Percentiles rank a stretch among this genome's conserved stretches.
Conservation (phyloP, 1,284 basidiomycete species). For the Xerocomus nothofagi region DNA sequence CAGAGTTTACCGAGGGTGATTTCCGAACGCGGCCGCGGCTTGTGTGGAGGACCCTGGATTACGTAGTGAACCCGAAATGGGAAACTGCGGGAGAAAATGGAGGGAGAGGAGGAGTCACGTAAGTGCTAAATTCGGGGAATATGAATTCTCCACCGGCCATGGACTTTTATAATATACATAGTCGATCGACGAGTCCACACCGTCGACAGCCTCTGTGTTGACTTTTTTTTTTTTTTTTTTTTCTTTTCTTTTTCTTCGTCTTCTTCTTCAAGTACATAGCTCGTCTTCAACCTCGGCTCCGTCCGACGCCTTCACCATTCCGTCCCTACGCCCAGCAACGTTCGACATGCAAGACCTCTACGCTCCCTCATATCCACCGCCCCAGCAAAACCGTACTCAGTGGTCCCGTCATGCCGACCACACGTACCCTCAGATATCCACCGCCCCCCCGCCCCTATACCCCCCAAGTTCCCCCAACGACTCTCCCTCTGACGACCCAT, state of each 20-base stretch:
- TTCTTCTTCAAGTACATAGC: slow-evolving; percentile 36
- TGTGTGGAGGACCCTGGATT: slow-evolving; percentile 36
- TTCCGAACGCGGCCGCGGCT: slow-evolving; percentile 40
- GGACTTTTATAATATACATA: slow-evolving; percentile 39
- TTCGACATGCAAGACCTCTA: slow-evolving; percentile 59
- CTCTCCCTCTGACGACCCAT: slow-evolving; percentile 50
- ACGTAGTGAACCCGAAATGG: slow-evolving; percentile 31
- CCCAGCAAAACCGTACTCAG: slow-evolving; percentile 34
- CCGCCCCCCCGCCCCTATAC: slow-evolving; percentile 41
- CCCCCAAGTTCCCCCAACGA: slow-evolving; percentile 43
- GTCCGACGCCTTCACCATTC: slow-evolving; percentile 37
- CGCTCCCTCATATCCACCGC: slow-evolving; percentile 53
- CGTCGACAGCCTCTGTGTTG: slow-evolving; percentile 29
- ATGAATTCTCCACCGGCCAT: slow-evolving; percentile 42
- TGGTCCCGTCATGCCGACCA: slow-evolving; percentile 37
- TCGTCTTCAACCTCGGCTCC: slow-evolving; percentile 25
- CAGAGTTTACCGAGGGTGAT: slow-evolving; percentile 41
- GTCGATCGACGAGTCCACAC: slow-evolving; percentile 36
- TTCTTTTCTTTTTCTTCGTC: background rate
- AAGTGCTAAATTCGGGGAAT: slow-evolving; percentile 39
- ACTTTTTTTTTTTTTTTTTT: slow-evolving; percentile 22
- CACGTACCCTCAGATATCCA: slow-evolving; percentile 37
- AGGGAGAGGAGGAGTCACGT: slow-evolving; percentile 33
- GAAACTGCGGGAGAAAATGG: slow-evolving; percentile 37
- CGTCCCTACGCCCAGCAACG: slow-evolving; percentile 37